These are phyloP conservation scores for Celoporthe dispersa DNA, from an alignment of 2,329 filamentous ascomycete species.

Conservation along the genomic window DNA sequence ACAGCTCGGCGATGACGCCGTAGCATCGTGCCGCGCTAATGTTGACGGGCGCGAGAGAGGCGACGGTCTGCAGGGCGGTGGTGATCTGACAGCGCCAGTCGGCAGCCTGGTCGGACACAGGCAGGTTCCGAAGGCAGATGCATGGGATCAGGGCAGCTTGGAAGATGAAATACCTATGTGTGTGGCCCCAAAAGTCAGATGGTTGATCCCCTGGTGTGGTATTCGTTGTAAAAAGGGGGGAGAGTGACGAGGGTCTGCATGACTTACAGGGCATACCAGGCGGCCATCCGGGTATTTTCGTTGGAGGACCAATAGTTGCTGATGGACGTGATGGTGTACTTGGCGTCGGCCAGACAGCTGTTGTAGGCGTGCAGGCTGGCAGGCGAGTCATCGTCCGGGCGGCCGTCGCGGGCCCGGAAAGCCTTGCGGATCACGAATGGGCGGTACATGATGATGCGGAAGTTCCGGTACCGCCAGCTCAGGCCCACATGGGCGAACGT, in stretches of 20 bases:
- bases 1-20: conserved; percentile 46
- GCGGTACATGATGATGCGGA: conserved; percentile 53
- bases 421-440: conserved; percentile 49
- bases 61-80: conserved; percentile 42
- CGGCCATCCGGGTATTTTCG: conserved; percentile 44
- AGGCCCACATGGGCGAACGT: conserved; percentile 47
- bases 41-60: conserved; percentile 44
- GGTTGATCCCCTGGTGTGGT: neutral
- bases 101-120: conserved; percentile 40
- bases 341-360: conserved; percentile 47
- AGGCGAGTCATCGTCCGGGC: conserved; percentile 28
- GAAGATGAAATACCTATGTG: conserved; percentile 49
- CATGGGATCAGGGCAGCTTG: conserved; percentile 54
- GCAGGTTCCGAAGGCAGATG: conserved; percentile 50
- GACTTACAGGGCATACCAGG: conserved; percentile 48
- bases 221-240: neutral
- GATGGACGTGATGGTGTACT: conserved; percentile 45
- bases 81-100: conserved; percentile 48
- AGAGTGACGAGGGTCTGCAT: neutral
- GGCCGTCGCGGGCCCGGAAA: conserved; percentile 34
- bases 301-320: conserved; percentile 43
- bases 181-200: neutral
- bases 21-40: conserved; percentile 47
- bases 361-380: conserved; percentile 37
- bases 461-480: conserved; percentile 49